Conservation (phyloP, 164 flowering plant species). For the Platanus orientalis region DNA sequence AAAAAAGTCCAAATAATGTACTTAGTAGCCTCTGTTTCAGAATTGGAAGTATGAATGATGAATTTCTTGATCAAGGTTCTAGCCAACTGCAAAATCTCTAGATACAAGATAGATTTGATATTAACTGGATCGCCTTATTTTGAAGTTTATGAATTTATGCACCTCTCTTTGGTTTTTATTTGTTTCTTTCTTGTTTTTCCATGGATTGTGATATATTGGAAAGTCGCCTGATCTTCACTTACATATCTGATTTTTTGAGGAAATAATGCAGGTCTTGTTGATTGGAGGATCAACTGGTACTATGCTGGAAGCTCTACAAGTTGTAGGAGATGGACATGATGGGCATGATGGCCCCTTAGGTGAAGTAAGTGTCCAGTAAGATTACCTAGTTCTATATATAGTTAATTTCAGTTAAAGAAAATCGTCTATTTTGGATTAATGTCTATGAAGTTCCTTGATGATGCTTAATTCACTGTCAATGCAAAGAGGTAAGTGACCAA, state of each 20-base stretch:
- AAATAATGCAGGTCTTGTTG: conserved; percentile 63
- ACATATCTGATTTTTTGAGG: conserved; percentile 4
- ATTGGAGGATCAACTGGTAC: conserved; percentile 99
- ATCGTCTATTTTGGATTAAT: neutral
- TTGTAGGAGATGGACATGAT: conserved; percentile 86
- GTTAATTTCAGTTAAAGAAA: neutral
- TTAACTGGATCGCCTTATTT: no score
- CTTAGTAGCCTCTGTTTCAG: no score
- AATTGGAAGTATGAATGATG: no score
- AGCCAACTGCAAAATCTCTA: no score
- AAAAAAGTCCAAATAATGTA: no score
- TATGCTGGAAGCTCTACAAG: conserved; percentile 93
- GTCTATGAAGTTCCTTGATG: neutral
- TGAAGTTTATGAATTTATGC: neutral
- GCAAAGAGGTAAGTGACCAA: no score
- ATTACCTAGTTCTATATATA: conserved; percentile 3
- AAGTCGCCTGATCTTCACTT: conserved; percentile 1
- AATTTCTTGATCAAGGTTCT: no score
- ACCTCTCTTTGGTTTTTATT: neutral
- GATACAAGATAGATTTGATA: no score
- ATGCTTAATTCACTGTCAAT: neutral
- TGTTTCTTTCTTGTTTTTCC: neutral
- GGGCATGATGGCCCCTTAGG: conserved; percentile 44
- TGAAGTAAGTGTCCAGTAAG: conserved; percentile 46
- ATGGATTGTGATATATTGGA: neutral